A percentile compares a stretch with the other conserved stretches of the same genome.
These are phyloP conservation scores for Lupinus albus DNA, from an alignment of 306 rosid genomes.

Conservation along the genomic window DNA sequence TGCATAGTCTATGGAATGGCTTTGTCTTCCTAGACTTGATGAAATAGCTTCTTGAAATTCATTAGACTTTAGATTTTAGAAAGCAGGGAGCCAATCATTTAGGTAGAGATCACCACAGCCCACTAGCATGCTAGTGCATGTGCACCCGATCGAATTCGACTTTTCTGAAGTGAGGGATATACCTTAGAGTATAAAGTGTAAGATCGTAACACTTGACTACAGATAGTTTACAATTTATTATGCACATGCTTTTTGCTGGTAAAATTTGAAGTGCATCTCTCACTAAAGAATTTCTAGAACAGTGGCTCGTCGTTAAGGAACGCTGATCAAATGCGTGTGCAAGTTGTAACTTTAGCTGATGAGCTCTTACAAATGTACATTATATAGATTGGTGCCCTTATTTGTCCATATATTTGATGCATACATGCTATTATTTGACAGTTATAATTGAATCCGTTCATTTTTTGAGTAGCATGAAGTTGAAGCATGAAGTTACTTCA, in stretches of 20 bases:
- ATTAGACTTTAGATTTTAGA: conserved; percentile 38
- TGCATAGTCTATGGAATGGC: conserved; percentile 99
- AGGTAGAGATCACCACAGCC: conserved; percentile 42
- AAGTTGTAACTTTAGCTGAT: conserved; percentile 26
- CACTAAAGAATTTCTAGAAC: not conserved
- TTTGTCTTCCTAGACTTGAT: conserved; percentile 82
- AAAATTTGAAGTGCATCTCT: not conserved
- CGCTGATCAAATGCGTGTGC: conserved; percentile 33
- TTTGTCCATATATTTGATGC: conserved; percentile 40
- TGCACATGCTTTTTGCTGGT: not conserved
- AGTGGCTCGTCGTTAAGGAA: conserved; percentile 30
- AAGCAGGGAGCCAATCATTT: conserved; percentile 28
- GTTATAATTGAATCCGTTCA: conserved; percentile 32
- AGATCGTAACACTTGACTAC: not conserved
- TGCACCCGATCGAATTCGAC: conserved; percentile 22
- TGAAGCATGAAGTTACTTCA: no score
- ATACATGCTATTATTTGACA: conserved; percentile 20
- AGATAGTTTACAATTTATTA: no score
- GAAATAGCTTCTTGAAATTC: conserved; percentile 54
- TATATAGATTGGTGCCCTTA: conserved; percentile 28
- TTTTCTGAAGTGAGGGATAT: not conserved
- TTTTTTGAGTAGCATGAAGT: conserved; percentile 13
- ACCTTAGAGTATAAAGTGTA: not conserved
- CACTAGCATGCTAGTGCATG: conserved; percentile 3
- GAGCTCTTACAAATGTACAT: conserved; percentile 42